Percentiles rank a stretch among this genome's conserved stretches.
Conservation (phyloP, 2,329 filamentous ascomycete species). For the Colletotrichum liaoningense region DNA sequence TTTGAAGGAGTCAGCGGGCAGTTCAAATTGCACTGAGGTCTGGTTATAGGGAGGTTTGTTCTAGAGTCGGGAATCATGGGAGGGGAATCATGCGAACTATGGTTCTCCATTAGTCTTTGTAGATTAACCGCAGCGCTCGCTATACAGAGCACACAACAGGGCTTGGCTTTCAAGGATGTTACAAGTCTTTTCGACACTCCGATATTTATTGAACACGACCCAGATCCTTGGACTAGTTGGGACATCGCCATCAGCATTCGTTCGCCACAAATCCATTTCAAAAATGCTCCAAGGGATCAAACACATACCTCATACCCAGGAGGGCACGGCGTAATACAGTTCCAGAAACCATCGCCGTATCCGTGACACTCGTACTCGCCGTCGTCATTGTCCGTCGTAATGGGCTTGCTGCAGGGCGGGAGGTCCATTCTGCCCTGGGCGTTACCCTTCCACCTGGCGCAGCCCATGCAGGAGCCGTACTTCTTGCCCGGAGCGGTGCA, state of each 20-base stretch:
- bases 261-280: too few relatives aligned
- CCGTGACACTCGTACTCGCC: conserved; percentile 8
- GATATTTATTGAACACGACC: neutral
- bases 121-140: neutral
- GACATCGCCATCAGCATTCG: neutral
- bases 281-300: neutral
- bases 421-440: neutral
- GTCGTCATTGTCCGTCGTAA: neutral
- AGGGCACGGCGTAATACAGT: conserved; percentile 28
- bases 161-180: neutral
- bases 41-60: neutral
- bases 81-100: neutral
- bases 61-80: neutral
- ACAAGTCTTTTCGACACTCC: neutral
- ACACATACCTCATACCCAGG: conserved; percentile 34
- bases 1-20: conserved; percentile 76
- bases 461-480: conserved; percentile 12
- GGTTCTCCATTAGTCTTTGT: neutral
- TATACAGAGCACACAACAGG: neutral
- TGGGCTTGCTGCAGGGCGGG: conserved; percentile 5
- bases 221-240: neutral
- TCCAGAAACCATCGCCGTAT: neutral
- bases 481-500: conserved; percentile 4
- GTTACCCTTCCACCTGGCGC: conserved; percentile 10
- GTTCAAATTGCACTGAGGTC: conserved; percentile 50